A percentile compares a stretch with the other conserved stretches of the same genome.
Evolutionary conservation across 2,329 filamentous ascomycete genomes (phyloP).

Genomic region (Byssoonygena ceratinophila): DNA sequence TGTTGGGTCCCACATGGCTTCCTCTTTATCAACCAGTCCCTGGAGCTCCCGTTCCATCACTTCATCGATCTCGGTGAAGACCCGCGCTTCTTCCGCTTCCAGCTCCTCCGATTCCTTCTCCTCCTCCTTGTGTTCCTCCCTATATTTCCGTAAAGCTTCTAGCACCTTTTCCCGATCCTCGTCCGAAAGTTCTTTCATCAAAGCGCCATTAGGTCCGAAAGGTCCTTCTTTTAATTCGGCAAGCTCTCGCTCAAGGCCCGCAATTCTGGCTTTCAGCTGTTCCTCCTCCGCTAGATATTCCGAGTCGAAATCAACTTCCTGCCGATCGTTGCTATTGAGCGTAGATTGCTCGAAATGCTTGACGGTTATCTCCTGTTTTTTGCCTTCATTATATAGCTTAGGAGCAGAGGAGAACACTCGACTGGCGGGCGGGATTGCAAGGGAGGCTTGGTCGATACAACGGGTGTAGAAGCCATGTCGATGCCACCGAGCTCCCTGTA

Average conservation of each 20-base stretch:
- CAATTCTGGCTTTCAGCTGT: conserved; percentile 30
- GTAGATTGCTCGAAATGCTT: conserved; percentile 37
- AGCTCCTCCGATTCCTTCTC: no score
- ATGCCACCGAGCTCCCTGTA: conserved; percentile 37
- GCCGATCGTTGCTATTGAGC: conserved; percentile 27
- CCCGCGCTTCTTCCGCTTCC: conserved; percentile 1
- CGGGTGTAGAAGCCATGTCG: conserved; percentile 31
- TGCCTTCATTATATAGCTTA: conserved; percentile 24
- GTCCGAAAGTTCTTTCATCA: conserved; percentile 35
- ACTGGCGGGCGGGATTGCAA: conserved; percentile 13
- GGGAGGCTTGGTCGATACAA: conserved; percentile 21
- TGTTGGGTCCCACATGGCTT: conserved; percentile 28
- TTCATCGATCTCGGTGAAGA: conserved; percentile 10
- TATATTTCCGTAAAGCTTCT: conserved; percentile 35
- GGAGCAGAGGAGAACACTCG: conserved; percentile 27
- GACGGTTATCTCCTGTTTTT: conserved; percentile 33
- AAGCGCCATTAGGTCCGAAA: conserved; percentile 35
- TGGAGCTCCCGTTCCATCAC: conserved; percentile 21
- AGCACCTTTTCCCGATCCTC: conserved; percentile 34
- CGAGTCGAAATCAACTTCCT: conserved; percentile 31
- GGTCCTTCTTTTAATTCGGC: conserved; percentile 33
- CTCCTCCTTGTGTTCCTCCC: conserved; percentile 25
- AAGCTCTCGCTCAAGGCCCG: conserved; percentile 33
- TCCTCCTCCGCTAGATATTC: conserved; percentile 31
- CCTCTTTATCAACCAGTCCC: conserved; percentile 27